These are phyloP conservation scores for Fusarium subglutinans DNA, from an alignment of 2,329 filamentous ascomycete genomes.

Conservation along the genomic window DNA sequence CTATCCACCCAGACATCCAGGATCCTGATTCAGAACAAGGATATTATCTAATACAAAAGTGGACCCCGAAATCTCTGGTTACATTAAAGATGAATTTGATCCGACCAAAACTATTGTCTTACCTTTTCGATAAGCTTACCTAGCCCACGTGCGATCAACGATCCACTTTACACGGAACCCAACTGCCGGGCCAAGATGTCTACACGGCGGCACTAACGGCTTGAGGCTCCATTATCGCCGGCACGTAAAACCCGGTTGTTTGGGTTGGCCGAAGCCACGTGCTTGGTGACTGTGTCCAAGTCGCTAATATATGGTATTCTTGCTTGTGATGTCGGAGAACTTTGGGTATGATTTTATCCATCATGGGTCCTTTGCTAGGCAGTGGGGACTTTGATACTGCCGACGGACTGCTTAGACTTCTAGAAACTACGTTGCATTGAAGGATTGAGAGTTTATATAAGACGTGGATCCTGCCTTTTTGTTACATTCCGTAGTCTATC, in stretches of 20 bases:
- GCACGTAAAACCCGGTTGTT: not conserved
- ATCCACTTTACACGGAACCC: not conserved
- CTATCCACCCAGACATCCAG: not conserved
- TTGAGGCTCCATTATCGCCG: not conserved
- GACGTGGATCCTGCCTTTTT: no score
- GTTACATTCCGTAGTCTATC: no score
- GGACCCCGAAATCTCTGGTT: not conserved
- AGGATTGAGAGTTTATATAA: not conserved
- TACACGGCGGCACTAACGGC: not conserved
- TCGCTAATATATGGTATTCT: accelerated
- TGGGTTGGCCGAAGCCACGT: not conserved
- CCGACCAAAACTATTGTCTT: accelerated
- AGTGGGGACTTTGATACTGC: not conserved
- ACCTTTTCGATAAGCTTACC: not conserved
- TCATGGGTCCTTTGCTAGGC: not conserved
- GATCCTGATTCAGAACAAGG: not conserved
- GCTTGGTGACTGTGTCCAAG: not conserved
- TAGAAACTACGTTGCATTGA: no score
- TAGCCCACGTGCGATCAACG: not conserved
- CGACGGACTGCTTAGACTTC: accelerated
- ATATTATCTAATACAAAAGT: accelerated
- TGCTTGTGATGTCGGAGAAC: not conserved
- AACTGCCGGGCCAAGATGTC: not conserved
- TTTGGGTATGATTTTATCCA: not conserved
- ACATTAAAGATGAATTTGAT: accelerated